Base-by-base conservation (phyloP, 1,139 yeast species). In the Yamadazyma atmosphaerica region DNA sequence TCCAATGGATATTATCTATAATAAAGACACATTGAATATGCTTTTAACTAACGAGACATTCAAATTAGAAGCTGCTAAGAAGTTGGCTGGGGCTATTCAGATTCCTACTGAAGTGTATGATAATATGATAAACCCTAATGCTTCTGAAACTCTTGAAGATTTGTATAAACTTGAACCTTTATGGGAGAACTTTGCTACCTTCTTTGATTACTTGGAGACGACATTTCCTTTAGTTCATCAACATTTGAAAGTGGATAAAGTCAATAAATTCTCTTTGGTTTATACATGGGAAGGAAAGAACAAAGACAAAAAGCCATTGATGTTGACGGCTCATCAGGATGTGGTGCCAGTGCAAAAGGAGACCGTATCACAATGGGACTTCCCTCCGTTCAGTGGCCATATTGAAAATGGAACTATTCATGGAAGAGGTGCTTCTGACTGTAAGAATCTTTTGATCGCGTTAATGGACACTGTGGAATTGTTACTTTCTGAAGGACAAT, bases 51-150 rank as follows among this genome's bases (percentile, higher is more conserved):
- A 77, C 47, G 55, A 63, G 10, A 46, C 50, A 0, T 79, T 65
- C 50, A 67, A 66, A 41, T 53, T 64, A 13, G 36, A 49, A 2
- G 70, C 83, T 0, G 66, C 73, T 19, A 49, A 56, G 10, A 72
- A 69, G 47, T 60, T 81, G 31, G 58, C 74, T 7, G 79, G 77
- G 10, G 81, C 89, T 1, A 68, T 86, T 22, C 70, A 69, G 49
- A 63, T 83, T 35, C 80, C 86, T 13, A 83, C 92, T 5, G 81
- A 77, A 49, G 72, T 79, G 13, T 77, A 65, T 44, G 94, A 85
- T 54, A 67, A 65, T 8, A 59, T 64, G 55, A 51, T 54, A 7
- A 57, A 57, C 36, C 68, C 66, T 0, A 51, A 52, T 11, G 36
- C 48, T 10, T 50, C 58, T 5, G 51, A 58, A 9, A 34, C 55